Evolutionary conservation across 495 filamentous ascomycete species (phyloP), one percentile per base, ranked within the genome.

Genomic region (Aspergillus ostianus): DNA sequence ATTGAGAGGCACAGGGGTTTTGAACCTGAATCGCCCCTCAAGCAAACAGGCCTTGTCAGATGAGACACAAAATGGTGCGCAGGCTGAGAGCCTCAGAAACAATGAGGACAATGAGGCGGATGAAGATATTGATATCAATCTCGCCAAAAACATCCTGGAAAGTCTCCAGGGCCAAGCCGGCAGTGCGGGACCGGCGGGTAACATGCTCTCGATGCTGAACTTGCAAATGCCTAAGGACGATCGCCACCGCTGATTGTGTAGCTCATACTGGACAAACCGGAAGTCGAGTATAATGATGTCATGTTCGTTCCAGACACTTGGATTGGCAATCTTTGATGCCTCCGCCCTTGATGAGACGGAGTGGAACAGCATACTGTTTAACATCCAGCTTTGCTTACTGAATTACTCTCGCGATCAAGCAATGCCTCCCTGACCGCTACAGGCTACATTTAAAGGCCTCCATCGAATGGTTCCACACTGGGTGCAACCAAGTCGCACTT

Each of bases 81-180:
- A 51, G 6, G 60, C 62, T 18, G 60, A 67, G 26, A 67, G 61
- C 55, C 19, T 56, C 53, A 4, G 46, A 4, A 36, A 79, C 15
- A 36, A 79, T 18, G 67, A 68, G 19, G 64, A 59, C 20, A 69
- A 64, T 10, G 68, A 73, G 51, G 77, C 81, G 17, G 87, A 87
- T 57, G 80, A 92, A 12, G 81, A 93, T 59, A 83, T 91, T 47
- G 91, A 97, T 65, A 89, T 90, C 67, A 92, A 93, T 52, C 82
- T 98, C 6, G 93, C 90, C 41, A 91, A 90, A 69, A 97, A 97
- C 67, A 72, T 97, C 21, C 76, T 97, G n/a, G 90, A 96, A 74
- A 90, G 88, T 67, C 91, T 98, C 67, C 94, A 96, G 64, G 86
- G 87, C 27, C 93, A 97, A 69, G 90, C 77, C 6, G 93, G 93